Conservation (phyloP, 2,329 filamentous ascomycete species). For the Fusarium sp. region DNA sequence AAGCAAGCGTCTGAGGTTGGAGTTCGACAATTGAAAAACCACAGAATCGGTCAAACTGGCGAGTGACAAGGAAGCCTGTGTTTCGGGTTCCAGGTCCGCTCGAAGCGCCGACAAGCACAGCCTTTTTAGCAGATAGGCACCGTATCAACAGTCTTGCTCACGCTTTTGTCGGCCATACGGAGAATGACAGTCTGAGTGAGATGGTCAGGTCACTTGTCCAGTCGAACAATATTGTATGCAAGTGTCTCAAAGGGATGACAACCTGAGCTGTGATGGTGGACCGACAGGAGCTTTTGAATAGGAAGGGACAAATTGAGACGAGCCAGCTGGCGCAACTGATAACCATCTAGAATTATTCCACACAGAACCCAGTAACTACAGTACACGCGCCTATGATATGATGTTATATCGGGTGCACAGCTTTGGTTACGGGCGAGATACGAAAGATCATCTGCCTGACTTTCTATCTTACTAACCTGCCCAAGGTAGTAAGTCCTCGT, state of each 20-base stretch:
- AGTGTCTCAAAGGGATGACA: conserved; percentile 25
- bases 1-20: conserved; percentile 41
- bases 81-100: conserved; percentile 32
- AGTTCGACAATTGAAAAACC: conserved; percentile 29
- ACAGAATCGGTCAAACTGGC: conserved; percentile 32
- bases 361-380: conserved; percentile 34
- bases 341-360: conserved; percentile 32
- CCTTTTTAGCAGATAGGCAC: conserved; percentile 20
- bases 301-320: conserved; percentile 35
- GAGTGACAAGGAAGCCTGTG: conserved; percentile 37
- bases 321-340: conserved; percentile 44
- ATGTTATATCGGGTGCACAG: conserved; percentile 20
- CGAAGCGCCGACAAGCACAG: conserved; percentile 36
- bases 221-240: conserved; percentile 32
- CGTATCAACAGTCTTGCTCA: conserved; percentile 25
- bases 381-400: conserved; percentile 33
- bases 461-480: conserved; percentile 9
- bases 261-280: conserved; percentile 26
- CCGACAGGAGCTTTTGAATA: conserved; percentile 22
- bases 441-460: conserved; percentile 11
- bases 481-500: conserved; percentile 22
- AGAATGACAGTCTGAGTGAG: conserved; percentile 18
- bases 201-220: conserved; percentile 31
- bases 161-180: conserved; percentile 25
- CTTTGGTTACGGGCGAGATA: conserved; percentile 18